phyloP scores from a whole-genome alignment of 495 filamentous ascomycete genomes.

The Parmelia sp. region DNA sequence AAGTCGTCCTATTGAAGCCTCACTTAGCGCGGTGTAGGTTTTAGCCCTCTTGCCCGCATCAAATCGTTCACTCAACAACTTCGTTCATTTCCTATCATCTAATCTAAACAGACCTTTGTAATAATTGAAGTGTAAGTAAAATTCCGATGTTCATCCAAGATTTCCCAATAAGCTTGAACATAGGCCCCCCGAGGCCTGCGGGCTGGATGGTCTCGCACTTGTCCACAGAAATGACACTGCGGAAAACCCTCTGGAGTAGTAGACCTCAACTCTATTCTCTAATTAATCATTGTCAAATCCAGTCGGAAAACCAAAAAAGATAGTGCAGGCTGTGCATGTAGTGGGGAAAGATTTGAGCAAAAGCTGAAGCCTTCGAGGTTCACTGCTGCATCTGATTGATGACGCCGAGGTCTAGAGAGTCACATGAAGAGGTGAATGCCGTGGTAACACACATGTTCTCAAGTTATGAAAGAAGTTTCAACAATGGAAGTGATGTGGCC shows the following conservation, averaged over 20 bases:
- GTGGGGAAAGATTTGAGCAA: neutral
- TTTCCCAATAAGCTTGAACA: no score
- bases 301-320: neutral
- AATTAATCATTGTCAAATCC: neutral
- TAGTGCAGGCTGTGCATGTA: no score
- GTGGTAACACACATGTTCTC: no score
- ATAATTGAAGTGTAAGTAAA: no score
- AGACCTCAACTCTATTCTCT: neutral
- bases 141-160: no score
- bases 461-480: no score
- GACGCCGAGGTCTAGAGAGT: neutral
- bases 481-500: no score
- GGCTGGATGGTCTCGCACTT: no score
- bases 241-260: no score
- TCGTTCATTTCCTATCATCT: neutral
- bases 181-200: no score
- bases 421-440: neutral
- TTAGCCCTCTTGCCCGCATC: neutral
- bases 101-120: neutral
- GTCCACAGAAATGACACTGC: no score
- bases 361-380: neutral
- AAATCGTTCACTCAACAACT: neutral
- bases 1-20: constrained; percentile 1
- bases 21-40: neutral
- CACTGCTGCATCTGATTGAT: neutral